Evolutionary conservation across 2,329 filamentous ascomycete genomes (phyloP).

Genomic region (Cladosporium colombiae): DNA sequence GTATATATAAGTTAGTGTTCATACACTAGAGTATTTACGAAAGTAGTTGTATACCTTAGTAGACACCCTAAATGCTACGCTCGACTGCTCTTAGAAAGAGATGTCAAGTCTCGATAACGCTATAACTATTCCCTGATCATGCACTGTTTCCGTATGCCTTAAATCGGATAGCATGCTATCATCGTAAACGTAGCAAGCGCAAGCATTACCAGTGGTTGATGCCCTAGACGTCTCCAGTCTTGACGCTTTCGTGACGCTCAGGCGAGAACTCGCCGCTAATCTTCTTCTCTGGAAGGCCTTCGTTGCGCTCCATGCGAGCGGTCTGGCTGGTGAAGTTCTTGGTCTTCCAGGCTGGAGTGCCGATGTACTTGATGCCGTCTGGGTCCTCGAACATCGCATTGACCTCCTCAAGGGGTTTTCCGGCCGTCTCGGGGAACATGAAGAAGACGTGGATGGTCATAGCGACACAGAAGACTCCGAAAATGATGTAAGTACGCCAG

Average conservation of each 20-base stretch:
- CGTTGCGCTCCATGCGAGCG: constrained; percentile 28
- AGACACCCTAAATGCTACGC: not conserved
- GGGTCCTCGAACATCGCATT: constrained; percentile 65
- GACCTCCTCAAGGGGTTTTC: constrained; percentile 75
- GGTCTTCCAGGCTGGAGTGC: constrained; percentile 60
- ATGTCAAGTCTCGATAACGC: not conserved
- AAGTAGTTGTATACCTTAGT: not conserved
- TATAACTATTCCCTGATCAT: not conserved
- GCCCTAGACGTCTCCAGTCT: not conserved
- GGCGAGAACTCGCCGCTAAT: constrained; percentile 23
- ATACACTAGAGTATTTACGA: not conserved
- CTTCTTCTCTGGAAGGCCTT: constrained; percentile 27
- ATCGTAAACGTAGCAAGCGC: not conserved
- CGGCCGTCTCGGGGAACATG: constrained; percentile 67
- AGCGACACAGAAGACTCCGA: constrained; percentile 68
- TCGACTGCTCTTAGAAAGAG: not conserved
- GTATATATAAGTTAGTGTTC: not conserved
- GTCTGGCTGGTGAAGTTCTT: constrained; percentile 25
- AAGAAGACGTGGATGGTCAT: constrained; percentile 71
- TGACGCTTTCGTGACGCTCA: constrained; percentile 22
- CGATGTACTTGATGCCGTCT: constrained; percentile 45
- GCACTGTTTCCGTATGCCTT: not conserved
- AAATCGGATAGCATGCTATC: not conserved
- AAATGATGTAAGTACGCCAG: constrained; percentile 69
- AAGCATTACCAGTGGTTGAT: not conserved